phyloP scores from a whole-genome alignment of 2,329 filamentous ascomycete genomes.

The Aspergillus brasiliensis region DNA sequence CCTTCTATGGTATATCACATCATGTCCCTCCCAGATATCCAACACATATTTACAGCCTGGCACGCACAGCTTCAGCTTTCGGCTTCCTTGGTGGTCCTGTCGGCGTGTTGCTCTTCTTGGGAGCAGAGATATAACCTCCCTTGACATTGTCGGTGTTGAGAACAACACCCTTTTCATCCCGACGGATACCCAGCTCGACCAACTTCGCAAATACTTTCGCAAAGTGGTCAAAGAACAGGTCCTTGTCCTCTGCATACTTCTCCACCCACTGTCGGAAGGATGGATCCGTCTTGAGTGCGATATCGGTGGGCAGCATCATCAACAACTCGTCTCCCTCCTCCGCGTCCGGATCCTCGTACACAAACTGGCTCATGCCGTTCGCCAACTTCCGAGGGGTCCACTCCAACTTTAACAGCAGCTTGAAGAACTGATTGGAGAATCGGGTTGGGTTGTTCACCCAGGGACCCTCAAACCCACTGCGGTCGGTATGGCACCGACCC shows the following conservation, averaged over 20 bases:
- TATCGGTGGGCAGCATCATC: slow-evolving; percentile 69
- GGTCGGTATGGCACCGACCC: slow-evolving; percentile 58
- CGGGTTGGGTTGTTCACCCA: slow-evolving; percentile 63
- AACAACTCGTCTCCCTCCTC: slow-evolving; percentile 54
- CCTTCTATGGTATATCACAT: background rate
- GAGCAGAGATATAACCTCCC: slow-evolving; percentile 59
- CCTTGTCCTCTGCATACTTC: slow-evolving; percentile 62
- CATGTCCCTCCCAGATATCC: slow-evolving; percentile 1
- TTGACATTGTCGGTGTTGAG: slow-evolving; percentile 59
- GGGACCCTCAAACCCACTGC: slow-evolving; percentile 60
- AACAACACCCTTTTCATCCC: slow-evolving; percentile 57
- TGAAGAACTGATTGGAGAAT: slow-evolving; percentile 62
- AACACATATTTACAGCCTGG: slow-evolving; percentile 28
- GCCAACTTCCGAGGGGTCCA: slow-evolving; percentile 58
- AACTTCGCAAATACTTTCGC: slow-evolving; percentile 61
- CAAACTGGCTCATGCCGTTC: slow-evolving; percentile 60
- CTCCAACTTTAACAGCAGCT: slow-evolving; percentile 53
- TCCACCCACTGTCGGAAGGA: slow-evolving; percentile 60
- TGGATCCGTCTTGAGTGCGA: slow-evolving; percentile 58
- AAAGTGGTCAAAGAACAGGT: slow-evolving; percentile 64
- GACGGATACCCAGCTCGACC: slow-evolving; percentile 61
- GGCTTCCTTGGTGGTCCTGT: slow-evolving; percentile 28
- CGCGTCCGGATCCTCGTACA: slow-evolving; percentile 59
- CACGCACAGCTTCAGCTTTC: slow-evolving; percentile 22
- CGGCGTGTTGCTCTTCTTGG: slow-evolving; percentile 55